Evolutionary conservation across 441 rosid species (phyloP).

Genomic region (Flueggea neowawraea): DNA sequence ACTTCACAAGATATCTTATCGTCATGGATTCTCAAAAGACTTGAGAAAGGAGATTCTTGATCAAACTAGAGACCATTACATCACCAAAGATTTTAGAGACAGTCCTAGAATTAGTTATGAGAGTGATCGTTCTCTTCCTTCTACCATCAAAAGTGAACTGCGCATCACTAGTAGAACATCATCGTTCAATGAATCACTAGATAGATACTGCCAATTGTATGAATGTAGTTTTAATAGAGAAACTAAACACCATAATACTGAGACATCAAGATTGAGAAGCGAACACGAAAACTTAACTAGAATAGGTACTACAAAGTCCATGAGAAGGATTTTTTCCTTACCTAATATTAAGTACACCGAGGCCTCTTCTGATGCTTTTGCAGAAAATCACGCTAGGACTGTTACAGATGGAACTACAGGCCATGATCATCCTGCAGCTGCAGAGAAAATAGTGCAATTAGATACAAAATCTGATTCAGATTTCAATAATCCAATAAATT

Average conservation of each 20-base stretch:
- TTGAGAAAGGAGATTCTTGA: conserved; percentile 34
- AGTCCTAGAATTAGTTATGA: conserved; percentile 14
- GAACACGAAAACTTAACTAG: conserved; percentile 26
- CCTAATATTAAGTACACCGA: conserved; percentile 20
- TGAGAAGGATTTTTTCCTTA: conserved; percentile 57
- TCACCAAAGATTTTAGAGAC: conserved; percentile 11
- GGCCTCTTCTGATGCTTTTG: conserved; percentile 23
- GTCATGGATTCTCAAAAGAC: conserved; percentile 45
- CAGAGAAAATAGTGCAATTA: conserved; percentile 8
- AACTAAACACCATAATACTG: conserved; percentile 28
- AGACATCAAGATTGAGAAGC: conserved; percentile 19
- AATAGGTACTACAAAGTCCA: conserved; percentile 20
- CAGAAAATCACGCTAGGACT: conserved; percentile 14
- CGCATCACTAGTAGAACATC: conserved; percentile 37
- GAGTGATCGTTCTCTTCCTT: conserved; percentile 10
- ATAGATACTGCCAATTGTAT: conserved; percentile 60
- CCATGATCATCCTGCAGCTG: conserved; percentile 10
- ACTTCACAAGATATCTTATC: conserved; percentile 71
- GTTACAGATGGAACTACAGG: neutral
- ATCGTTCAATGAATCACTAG: conserved; percentile 55
- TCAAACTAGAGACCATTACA: conserved; percentile 20
- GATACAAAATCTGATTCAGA: neutral
- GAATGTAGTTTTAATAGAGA: conserved; percentile 50
- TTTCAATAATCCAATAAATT: conserved; percentile 15
- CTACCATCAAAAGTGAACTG: conserved; percentile 13